Evolutionary conservation across 2,329 filamentous ascomycete genomes (phyloP), one percentile per base, ranked within the genome.

Genomic region (Hymenoscyphus fraxineus): DNA sequence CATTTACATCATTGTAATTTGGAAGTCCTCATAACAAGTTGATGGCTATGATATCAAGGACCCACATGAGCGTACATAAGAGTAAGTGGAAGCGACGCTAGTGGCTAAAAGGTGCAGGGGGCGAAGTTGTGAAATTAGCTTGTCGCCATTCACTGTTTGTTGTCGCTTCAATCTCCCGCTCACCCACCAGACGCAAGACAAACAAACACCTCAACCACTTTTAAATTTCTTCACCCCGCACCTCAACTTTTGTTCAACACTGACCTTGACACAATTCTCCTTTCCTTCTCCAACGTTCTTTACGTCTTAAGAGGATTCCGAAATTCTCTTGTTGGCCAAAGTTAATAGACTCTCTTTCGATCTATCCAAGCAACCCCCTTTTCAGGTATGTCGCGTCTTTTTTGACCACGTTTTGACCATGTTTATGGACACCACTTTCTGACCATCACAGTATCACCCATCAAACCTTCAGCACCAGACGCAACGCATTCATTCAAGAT

Each of bases 271-370:
- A 13, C 51, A 56, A 56, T 19, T 10, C n/a, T 39, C n/a, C 56
- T 58, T 39, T 38, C 19, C 32, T 40, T 40, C 22, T 35, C 39
- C 58, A 38, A 60, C 58, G 58, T 35, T 60, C 58, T 47, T 60
- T 60, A 60, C 58, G 58, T 51, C 58, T 60, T 35, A 40, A 51
- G 58, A 60, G 58, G 31, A 60, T 60, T 7, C 27, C 58, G 58
- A 12, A 60, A 60, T 60, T 60, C 58, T 60, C 58, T 44, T 31
- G 7, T 3, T 13, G 31, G n/a, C 10, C 27, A 57, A 35, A 57
- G 22, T 51, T 10, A 7, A 22, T 27, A 22, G 44, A 22, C 44
- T 12, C 44, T 51, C 44, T 6, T 51, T 22, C 44, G 44, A 51
- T 51, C 44, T 27, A 51, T 51, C 10, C 19, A 51, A 51, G 22